phyloP scores from a whole-genome alignment of 805 yeast genomes.

The Metschnikowia noctiluminum region DNA sequence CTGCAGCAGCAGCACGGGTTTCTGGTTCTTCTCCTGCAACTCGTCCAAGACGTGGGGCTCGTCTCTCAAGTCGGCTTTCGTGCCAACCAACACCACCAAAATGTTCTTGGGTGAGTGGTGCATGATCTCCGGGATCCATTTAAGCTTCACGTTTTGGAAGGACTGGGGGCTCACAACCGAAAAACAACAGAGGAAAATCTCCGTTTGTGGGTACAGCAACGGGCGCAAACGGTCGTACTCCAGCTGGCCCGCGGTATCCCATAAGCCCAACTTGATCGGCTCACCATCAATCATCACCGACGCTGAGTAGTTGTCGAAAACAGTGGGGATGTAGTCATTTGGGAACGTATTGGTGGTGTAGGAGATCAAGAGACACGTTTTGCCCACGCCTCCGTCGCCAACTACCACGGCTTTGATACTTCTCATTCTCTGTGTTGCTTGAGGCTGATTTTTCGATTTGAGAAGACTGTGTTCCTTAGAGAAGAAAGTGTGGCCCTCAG shows the following conservation, averaged over 20 bases:
- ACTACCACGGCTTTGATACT: conserved; percentile 90
- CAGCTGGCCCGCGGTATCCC: conserved; percentile 97
- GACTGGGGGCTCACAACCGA: conserved; percentile 79
- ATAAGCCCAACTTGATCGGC: conserved; percentile 78
- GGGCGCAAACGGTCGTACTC: conserved; percentile 90
- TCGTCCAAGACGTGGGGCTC: conserved; percentile 73
- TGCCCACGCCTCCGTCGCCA: conserved; percentile 96
- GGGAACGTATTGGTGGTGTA: conserved; percentile 93
- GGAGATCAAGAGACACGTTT: conserved; percentile 81
- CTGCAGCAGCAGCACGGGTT: conserved; percentile 60
- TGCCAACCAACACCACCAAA: conserved; percentile 73
- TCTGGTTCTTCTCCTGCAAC: conserved; percentile 56
- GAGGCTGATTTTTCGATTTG: no score
- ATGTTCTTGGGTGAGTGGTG: conserved; percentile 77
- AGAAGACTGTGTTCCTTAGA: no score
- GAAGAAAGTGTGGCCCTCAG: no score
- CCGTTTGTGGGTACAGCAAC: conserved; percentile 87
- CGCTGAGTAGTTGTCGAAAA: conserved; percentile 88
- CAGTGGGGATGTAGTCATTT: conserved; percentile 90
- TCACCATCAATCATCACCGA: conserved; percentile 79
- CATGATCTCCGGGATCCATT: conserved; percentile 76
- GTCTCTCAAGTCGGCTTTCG: conserved; percentile 83
- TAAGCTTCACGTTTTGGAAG: conserved; percentile 73
- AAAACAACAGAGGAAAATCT: conserved; percentile 81
- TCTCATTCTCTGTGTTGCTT: conserved; percentile 48